Conservation (phyloP, 805 yeast genomes). For the Barnettozyma wickerhamii region DNA sequence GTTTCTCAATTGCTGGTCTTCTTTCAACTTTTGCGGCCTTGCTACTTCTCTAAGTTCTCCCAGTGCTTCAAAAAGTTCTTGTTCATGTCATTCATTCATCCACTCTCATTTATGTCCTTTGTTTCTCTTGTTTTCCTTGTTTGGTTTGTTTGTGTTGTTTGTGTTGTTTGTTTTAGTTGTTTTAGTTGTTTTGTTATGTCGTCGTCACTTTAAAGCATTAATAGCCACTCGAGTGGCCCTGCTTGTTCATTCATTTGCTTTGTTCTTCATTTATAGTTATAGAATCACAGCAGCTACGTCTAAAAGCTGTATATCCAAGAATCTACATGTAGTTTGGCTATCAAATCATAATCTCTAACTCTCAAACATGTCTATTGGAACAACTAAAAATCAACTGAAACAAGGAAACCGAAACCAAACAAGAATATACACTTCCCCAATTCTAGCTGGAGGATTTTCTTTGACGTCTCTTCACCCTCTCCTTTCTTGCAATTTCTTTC, state of each 20-base stretch:
- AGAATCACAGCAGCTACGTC: too few species aligned
- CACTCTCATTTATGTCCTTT: too few species aligned
- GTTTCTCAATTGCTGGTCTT: neutral
- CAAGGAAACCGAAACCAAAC: too few species aligned
- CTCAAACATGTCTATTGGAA: too few species aligned
- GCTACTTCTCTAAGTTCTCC: neutral
- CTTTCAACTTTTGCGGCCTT: neutral
- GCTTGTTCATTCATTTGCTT: conserved; percentile 2
- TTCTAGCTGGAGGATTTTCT: neutral
- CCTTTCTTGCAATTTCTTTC: conserved; percentile 61
- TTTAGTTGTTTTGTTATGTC: neutral
- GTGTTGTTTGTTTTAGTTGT: neutral
- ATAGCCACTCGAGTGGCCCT: neutral
- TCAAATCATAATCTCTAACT: too few species aligned
- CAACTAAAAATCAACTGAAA: too few species aligned
- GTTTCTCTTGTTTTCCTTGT: too few species aligned
- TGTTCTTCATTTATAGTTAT: neutral
- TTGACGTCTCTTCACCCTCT: conserved; percentile 56
- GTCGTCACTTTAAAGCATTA: neutral
- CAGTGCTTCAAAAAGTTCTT: too few species aligned
- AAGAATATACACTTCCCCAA: neutral
- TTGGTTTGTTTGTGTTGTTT: neutral
- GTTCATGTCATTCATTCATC: too few species aligned
- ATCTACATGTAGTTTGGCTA: too few species aligned
- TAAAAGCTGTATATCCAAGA: too few species aligned